These are phyloP conservation scores for Acer yangbiense DNA, from an alignment of 345 rosid genomes.

Conservation along the genomic window DNA sequence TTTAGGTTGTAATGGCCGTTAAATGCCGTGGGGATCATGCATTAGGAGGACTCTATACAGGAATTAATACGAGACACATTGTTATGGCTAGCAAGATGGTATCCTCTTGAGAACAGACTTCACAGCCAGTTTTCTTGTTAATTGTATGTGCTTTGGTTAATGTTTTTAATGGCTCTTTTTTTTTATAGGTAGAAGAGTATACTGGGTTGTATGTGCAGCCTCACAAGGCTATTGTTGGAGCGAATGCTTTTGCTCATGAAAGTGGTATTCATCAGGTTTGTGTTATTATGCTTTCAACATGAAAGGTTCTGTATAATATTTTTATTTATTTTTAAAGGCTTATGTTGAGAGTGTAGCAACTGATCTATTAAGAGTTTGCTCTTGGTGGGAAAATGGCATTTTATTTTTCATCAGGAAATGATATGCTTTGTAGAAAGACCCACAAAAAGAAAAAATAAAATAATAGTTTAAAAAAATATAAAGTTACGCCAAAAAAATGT, in stretches of 20 bases:
- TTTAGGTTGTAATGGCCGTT: constrained; percentile 87
- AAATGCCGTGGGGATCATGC: constrained; percentile 82
- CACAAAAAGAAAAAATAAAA: no score
- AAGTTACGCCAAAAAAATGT: no score
- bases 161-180: not conserved
- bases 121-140: constrained; percentile 1
- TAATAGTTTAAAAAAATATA: no score
- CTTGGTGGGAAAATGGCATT: not conserved
- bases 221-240: constrained; percentile 96
- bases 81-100: constrained; percentile 98
- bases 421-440: not conserved
- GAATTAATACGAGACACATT: constrained; percentile 75
- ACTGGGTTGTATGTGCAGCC: constrained; percentile 88
- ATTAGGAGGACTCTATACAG: constrained; percentile 81
- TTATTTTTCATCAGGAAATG: not conserved
- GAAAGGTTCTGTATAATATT: not conserved
- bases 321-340: not conserved
- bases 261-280: constrained; percentile 96
- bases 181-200: constrained; percentile 80
- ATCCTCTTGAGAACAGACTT: constrained; percentile 14
- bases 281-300: not conserved
- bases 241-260: constrained; percentile 96
- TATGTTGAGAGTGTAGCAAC: not conserved
- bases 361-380: not conserved
- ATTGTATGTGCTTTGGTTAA: not conserved